phyloP scores from a whole-genome alignment of 495 filamentous ascomycete genomes.

The Umbilicaria muhlenbergii region DNA sequence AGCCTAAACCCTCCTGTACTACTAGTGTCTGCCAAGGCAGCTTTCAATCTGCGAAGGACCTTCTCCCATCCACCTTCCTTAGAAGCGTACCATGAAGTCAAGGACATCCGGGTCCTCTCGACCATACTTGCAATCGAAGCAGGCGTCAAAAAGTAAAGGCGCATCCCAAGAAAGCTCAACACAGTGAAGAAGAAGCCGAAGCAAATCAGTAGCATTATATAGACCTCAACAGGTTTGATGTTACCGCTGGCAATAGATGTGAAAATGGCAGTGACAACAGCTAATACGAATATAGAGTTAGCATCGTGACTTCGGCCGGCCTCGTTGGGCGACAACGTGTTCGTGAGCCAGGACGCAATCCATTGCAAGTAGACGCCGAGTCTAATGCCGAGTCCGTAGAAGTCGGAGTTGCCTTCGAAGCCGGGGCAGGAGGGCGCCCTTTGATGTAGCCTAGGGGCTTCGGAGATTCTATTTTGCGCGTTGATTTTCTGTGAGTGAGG shows the following conservation, averaged over 20 bases:
- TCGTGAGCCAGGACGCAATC: slow-evolving; percentile 13
- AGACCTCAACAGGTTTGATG: slow-evolving; percentile 9
- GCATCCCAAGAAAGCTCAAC: slow-evolving; percentile 9
- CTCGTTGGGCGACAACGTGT: slow-evolving; percentile 10
- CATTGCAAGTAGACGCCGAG: slow-evolving; percentile 24
- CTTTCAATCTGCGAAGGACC: too few relatives aligned
- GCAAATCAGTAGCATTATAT: slow-evolving; percentile 11
- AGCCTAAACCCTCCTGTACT: too few relatives aligned
- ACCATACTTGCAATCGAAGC: slow-evolving; percentile 2
- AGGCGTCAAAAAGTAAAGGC: slow-evolving; percentile 8
- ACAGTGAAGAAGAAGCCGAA: slow-evolving; percentile 12
- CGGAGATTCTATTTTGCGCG: too few relatives aligned
- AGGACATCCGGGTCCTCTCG: too few relatives aligned
- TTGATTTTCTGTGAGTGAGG: too few relatives aligned
- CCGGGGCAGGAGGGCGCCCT: neutral
- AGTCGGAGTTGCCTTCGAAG: slow-evolving; percentile 19
- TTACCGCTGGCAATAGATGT: slow-evolving; percentile 3
- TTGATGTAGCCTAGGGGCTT: too few relatives aligned
- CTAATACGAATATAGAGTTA: slow-evolving; percentile 13
- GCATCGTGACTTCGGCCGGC: neutral
- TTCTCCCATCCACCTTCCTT: too few relatives aligned
- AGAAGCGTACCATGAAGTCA: too few relatives aligned
- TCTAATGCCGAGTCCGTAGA: slow-evolving; percentile 25
- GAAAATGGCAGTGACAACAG: slow-evolving; percentile 10
- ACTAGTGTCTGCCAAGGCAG: too few relatives aligned